Base-by-base conservation (phyloP, 148 eudicot genomes). In the Diospyros kaki region DNA sequence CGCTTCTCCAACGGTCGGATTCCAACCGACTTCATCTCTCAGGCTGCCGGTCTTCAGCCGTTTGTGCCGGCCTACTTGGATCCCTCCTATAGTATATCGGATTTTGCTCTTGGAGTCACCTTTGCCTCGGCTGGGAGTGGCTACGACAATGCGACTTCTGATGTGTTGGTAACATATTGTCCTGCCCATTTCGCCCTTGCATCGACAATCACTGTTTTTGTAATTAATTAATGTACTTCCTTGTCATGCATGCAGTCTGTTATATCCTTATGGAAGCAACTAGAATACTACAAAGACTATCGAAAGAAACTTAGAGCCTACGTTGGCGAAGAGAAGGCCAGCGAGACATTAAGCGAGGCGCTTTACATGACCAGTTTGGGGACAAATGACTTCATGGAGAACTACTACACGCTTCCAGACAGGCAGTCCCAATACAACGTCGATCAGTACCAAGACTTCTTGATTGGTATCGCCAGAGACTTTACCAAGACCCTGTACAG, bases 41-140 rank as follows among this genome's bases (percentile, higher is more conserved):
- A 77, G 83, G 80, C 81, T 11, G 77, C 82, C 10, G 88, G 88
- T 61, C 82, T 85, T 4, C 65, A 71, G 58, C 76, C 66, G 42
- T 40, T 58, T 2, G 83, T 85, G 63, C 86, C 88, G 43, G 85
- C 88, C 4, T 85, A 85, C 69, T 68, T 85, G 71, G 88, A 85
- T 76, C 85, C 88, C 2, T 15, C 39, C 28, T 85, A 77, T 67
- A 69, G 45, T 15, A 82, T 85, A 8, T 46, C 83, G 4, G 88
- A 82, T 75, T 85, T 85, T 48, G 84, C 82, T 1, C 43, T 53
- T 10, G 88, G 88, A 4, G 88, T 85, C n/a, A 73, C 68, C 64
- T 80, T 85, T 69, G 88, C 88, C 44, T 85, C 86, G 0, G 88
- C 86, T 52, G 86, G 87, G 13, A 85, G 81, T 45, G 85, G 85